These are phyloP conservation scores for Penicillium glabrum DNA, from an alignment of 2,329 filamentous ascomycete genomes.

Conservation along the genomic window DNA sequence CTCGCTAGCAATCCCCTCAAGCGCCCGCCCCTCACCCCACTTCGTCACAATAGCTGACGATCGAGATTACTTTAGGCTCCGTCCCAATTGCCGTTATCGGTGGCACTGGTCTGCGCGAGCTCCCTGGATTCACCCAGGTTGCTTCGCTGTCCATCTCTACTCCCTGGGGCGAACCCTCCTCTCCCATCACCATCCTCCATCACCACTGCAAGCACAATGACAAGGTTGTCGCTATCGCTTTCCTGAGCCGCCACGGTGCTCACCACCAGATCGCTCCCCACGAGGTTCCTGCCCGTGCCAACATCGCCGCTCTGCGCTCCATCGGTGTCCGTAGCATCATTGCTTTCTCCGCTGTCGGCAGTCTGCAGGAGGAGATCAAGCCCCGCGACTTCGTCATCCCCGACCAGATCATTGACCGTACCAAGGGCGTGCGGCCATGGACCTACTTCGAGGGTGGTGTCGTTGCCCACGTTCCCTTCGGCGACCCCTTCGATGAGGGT, in stretches of 20 bases:
- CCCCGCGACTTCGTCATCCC: constrained; percentile 96
- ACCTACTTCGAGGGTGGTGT: constrained; percentile 85
- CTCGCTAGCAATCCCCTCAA: neutral
- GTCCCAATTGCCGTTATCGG: constrained; percentile 88
- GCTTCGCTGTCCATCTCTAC: constrained; percentile 75
- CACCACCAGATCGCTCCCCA: constrained; percentile 90
- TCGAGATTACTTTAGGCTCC: constrained; percentile 40
- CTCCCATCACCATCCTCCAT: constrained; percentile 80
- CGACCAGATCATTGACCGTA: constrained; percentile 95
- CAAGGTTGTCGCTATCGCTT: constrained; percentile 69
- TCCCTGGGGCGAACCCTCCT: constrained; percentile 82
- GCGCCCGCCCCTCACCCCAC: constrained; percentile 3
- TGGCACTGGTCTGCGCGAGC: constrained; percentile 85
- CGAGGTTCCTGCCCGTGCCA: constrained; percentile 91
- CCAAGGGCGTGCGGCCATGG: constrained; percentile 89
- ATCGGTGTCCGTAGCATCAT: constrained; percentile 89
- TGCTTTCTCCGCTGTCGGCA: constrained; percentile 93
- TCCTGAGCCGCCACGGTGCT: constrained; percentile 87
- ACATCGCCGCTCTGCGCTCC: constrained; percentile 93
- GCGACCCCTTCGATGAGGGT: constrained; percentile 84
- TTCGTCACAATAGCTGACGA: constrained; percentile 12
- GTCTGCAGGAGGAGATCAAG: constrained; percentile 86
- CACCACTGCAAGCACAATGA: constrained; percentile 72
- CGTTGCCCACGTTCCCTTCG: constrained; percentile 92
- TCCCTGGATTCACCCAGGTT: constrained; percentile 82